These are phyloP conservation scores for Cutaneotrichosporon arboriforme DNA, from an alignment of 1,284 basidiomycete species.

Conservation along the genomic window DNA sequence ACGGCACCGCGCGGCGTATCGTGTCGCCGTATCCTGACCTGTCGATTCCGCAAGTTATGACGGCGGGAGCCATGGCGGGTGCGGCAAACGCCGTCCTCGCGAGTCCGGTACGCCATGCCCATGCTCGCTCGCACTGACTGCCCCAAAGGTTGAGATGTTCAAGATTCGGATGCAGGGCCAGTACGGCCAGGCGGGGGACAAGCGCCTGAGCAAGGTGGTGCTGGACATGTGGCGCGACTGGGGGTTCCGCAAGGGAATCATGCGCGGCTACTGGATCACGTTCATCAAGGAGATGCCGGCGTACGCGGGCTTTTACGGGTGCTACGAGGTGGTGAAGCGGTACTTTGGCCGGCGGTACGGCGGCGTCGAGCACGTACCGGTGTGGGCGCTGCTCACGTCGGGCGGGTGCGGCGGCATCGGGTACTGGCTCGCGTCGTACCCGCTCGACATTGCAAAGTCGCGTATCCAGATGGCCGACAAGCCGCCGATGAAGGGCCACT, in stretches of 20 bases:
- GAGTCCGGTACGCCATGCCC: conserved; percentile 60
- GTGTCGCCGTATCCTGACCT: conserved; percentile 83
- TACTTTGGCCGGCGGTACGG: conserved; percentile 52
- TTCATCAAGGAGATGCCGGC: conserved; percentile 88
- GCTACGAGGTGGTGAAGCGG: conserved; percentile 84
- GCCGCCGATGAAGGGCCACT: conserved; percentile 70
- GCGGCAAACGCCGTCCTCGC: conserved; percentile 81
- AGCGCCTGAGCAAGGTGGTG: conserved; percentile 65
- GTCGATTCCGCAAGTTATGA: conserved; percentile 68
- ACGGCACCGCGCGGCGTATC: conserved; percentile 70
- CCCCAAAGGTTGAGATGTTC: conserved; percentile 53
- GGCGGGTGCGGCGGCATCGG: conserved; percentile 84
- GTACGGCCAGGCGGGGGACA: conserved; percentile 58
- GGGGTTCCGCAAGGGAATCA: conserved; percentile 80
- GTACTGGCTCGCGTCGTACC: conserved; percentile 93
- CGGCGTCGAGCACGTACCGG: conserved; percentile 57
- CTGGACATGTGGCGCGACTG: conserved; percentile 77
- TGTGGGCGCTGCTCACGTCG: conserved; percentile 81
- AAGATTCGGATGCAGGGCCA: conserved; percentile 89
- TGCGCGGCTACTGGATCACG: conserved; percentile 97
- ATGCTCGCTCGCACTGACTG: background rate
- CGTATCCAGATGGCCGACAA: conserved; percentile 72
- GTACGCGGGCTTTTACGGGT: conserved; percentile 72
- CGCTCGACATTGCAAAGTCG: conserved; percentile 85
- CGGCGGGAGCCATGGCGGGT: conserved; percentile 86